phyloP scores from a whole-genome alignment of 2,329 filamentous ascomycete genomes.

The Chlorencoelia australis region DNA sequence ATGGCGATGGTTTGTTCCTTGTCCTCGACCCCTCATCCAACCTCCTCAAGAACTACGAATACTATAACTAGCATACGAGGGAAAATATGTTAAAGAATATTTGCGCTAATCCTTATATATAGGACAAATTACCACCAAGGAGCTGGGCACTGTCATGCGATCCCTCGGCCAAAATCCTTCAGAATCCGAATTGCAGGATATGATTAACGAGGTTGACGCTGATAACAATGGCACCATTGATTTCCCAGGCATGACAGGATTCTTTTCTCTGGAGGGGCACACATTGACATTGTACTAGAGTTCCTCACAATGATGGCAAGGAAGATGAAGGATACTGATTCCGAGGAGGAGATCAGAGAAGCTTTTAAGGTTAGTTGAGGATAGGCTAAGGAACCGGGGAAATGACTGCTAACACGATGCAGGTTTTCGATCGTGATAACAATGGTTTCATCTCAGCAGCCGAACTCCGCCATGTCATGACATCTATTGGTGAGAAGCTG shows the following conservation, averaged over 20 bases:
- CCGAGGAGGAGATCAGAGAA: conserved; percentile 82
- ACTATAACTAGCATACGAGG: neutral
- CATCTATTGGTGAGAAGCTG: conserved; percentile 83
- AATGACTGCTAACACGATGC: conserved; percentile 9
- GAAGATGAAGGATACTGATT: conserved; percentile 92
- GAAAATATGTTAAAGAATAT: too few species aligned
- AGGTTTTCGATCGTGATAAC: conserved; percentile 81
- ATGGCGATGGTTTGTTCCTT: too few species aligned
- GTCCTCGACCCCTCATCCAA: neutral
- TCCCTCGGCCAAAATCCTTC: conserved; percentile 84
- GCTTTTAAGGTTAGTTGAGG: conserved; percentile 64
- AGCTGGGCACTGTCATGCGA: conserved; percentile 83
- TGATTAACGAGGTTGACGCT: conserved; percentile 90
- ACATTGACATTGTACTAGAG: conserved; percentile 43
- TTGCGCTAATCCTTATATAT: too few species aligned
- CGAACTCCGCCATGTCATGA: conserved; percentile 85
- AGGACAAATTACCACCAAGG: conserved; percentile 90
- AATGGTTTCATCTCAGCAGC: conserved; percentile 87
- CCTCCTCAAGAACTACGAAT: neutral
- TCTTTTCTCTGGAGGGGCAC: too few species aligned
- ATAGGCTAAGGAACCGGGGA: neutral
- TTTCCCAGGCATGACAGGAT: conserved; percentile 66
- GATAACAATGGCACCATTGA: conserved; percentile 92
- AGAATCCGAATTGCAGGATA: conserved; percentile 82
- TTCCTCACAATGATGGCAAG: conserved; percentile 91